These are phyloP conservation scores for Leishmania martiniquensis DNA, from an alignment of 208 protist species.

Conservation along the genomic window DNA sequence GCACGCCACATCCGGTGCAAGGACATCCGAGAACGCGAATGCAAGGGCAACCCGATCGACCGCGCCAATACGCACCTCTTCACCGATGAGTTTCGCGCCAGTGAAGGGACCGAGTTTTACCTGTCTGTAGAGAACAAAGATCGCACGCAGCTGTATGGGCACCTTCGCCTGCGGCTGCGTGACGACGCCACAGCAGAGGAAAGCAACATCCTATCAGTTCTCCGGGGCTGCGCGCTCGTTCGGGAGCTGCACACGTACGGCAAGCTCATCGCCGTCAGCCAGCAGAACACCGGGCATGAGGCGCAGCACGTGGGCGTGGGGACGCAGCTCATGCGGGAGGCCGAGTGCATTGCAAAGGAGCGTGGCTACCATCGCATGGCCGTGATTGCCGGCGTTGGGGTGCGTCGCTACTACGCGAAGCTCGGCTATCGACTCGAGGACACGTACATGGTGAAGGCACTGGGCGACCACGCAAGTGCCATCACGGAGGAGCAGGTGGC, in stretches of 20 bases:
- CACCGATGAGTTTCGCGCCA: constrained; percentile 78
- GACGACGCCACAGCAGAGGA: constrained; percentile 57
- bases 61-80: constrained; percentile 66
- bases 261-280: constrained; percentile 70
- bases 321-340: constrained; percentile 97
- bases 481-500: constrained; percentile 82
- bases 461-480: constrained; percentile 37
- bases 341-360: constrained; percentile 95
- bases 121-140: constrained; percentile 82
- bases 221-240: constrained; percentile 94
- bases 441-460: constrained; percentile 88
- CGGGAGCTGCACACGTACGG: constrained; percentile 99
- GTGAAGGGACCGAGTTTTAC: constrained; percentile 84
- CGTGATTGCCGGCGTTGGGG: constrained; percentile 98
- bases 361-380: constrained; percentile 92
- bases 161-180: constrained; percentile 84
- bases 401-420: constrained; percentile 98
- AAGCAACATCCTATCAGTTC: constrained; percentile 83
- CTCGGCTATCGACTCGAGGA: constrained; percentile 95
- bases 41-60: constrained; percentile 79
- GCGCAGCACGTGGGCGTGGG: constrained; percentile 98
- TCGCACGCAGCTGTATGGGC: constrained; percentile 87
- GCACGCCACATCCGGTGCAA: constrained; percentile 89
- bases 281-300: constrained; percentile 86
- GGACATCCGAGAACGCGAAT: constrained; percentile 96